A percentile compares a stretch with the other conserved stretches of the same genome.
These are phyloP conservation scores for Actinomucor elegans DNA, from an alignment of 371 early-diverging fungal species.

Conservation along the genomic window DNA sequence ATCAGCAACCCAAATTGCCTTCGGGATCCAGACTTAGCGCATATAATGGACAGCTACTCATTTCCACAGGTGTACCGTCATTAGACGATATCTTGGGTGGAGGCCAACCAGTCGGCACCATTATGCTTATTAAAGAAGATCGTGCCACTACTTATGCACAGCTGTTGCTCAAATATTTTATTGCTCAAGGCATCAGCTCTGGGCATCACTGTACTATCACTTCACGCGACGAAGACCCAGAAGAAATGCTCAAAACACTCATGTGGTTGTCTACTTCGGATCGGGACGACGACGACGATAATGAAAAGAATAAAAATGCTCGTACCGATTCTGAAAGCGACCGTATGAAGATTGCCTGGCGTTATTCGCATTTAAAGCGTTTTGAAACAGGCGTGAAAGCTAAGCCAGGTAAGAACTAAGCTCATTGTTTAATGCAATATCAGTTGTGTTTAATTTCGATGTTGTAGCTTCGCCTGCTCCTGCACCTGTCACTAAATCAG, in stretches of 20 bases:
- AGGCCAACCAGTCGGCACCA: conserved; percentile 83
- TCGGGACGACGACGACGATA: conserved; percentile 51
- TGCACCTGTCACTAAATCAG: conserved; percentile 3
- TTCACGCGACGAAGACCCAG: conserved; percentile 65
- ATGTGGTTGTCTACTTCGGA: conserved; percentile 61
- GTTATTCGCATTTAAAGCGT: conserved; percentile 81
- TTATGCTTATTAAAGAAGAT: conserved; percentile 82
- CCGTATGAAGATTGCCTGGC: conserved; percentile 89
- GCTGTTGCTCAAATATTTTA: conserved; percentile 76
- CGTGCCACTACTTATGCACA: conserved; percentile 83
- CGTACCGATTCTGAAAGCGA: conserved; percentile 52
- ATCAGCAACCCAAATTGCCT: conserved; percentile 70
- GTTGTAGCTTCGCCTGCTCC: conserved; percentile 25
- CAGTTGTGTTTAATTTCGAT: too few relatives aligned
- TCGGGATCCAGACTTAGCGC: conserved; percentile 77
- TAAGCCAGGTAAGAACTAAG: conserved; percentile 33
- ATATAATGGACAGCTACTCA: conserved; percentile 76
- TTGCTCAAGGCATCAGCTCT: conserved; percentile 83
- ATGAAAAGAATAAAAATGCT: conserved; percentile 37
- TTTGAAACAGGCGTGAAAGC: conserved; percentile 52
- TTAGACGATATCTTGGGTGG: conserved; percentile 88
- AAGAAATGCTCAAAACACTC: conserved; percentile 53
- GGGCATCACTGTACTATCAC: conserved; percentile 75
- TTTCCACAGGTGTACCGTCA: conserved; percentile 87
- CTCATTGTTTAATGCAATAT: too few relatives aligned